Conservation (phyloP, 2,329 filamentous ascomycete genomes). For the Aspergillus thermomutatus region DNA sequence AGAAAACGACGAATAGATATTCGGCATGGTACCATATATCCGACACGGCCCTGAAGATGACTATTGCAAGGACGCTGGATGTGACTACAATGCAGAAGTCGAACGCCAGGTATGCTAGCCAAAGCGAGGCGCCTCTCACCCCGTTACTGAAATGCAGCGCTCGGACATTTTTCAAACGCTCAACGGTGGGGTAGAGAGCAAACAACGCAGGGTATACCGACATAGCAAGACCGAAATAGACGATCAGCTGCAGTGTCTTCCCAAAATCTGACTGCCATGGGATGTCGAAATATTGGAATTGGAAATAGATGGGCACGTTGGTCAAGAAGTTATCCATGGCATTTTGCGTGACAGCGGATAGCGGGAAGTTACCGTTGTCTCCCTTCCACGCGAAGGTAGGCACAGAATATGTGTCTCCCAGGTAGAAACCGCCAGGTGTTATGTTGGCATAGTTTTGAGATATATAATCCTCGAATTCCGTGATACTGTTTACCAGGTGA, state of each 20-base stretch:
- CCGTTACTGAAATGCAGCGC: conserved; percentile 90
- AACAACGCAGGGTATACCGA: conserved; percentile 82
- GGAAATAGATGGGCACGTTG: conserved; percentile 66
- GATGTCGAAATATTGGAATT: conserved; percentile 71
- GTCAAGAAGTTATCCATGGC: conserved; percentile 63
- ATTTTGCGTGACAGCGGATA: conserved; percentile 55
- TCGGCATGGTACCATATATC: conserved; percentile 72
- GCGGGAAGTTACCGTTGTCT: conserved; percentile 57
- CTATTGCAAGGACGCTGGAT: conserved; percentile 63
- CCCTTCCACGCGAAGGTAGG: conserved; percentile 71
- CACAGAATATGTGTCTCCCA: conserved; percentile 58
- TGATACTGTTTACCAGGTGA: conserved; percentile 59
- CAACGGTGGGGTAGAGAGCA: conserved; percentile 80
- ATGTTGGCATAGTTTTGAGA: conserved; percentile 61
- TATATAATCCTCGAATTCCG: conserved; percentile 67
- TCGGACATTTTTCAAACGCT: conserved; percentile 73
- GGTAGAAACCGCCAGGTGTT: conserved; percentile 75
- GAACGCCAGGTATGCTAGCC: conserved; percentile 77
- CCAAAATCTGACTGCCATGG: conserved; percentile 68
- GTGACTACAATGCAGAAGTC: conserved; percentile 73
- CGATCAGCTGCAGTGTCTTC: conserved; percentile 71
- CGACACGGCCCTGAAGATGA: conserved; percentile 63
- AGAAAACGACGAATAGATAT: conserved; percentile 77
- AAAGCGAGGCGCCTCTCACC: conserved; percentile 75
- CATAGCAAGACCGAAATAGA: conserved; percentile 79